Evolutionary conservation across 306 rosid species (phyloP).

Genomic region (Cucurbita pepo): DNA sequence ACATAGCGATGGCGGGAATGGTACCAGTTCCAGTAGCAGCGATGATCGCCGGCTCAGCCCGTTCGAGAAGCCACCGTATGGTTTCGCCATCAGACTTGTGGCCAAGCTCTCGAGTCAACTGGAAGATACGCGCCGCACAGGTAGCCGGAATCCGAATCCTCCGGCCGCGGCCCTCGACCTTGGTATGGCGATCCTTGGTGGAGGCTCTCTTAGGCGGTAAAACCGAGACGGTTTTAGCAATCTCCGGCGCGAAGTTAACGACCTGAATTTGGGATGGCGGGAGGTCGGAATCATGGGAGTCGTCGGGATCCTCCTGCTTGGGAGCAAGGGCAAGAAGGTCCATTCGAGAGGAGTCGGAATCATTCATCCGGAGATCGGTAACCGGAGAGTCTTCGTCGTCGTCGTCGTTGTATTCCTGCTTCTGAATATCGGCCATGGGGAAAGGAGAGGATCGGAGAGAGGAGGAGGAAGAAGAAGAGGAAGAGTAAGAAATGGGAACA

Average conservation of each 20-base stretch:
- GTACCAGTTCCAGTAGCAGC: constrained; percentile 81
- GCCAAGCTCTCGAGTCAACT: constrained; percentile 65
- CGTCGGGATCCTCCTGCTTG: constrained; percentile 30
- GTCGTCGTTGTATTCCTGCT: constrained; percentile 8
- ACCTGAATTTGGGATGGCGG: background rate
- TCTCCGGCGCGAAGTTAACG: background rate
- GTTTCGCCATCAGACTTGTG: constrained; percentile 86
- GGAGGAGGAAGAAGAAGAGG: background rate
- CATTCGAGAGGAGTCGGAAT: background rate
- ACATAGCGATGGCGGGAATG: constrained; percentile 65
- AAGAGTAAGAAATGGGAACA: background rate
- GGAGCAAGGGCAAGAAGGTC: constrained; percentile 11
- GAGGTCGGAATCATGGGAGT: constrained; percentile 7
- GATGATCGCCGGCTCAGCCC: constrained; percentile 67
- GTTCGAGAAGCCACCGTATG: constrained; percentile 69
- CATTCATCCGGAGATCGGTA: constrained; percentile 20
- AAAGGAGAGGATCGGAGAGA: background rate
- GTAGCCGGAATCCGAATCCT: constrained; percentile 89
- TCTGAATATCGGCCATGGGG: constrained; percentile 13
- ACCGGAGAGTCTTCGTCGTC: background rate
- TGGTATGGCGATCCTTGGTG: constrained; percentile 70
- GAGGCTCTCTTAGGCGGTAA: constrained; percentile 29
- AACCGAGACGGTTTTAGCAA: background rate
- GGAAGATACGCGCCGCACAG: constrained; percentile 72
- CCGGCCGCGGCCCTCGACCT: constrained; percentile 75